Evolutionary conservation across 805 yeast genomes (phyloP), one percentile per base, ranked within the genome.

Genomic region (Candida bentonensis): DNA sequence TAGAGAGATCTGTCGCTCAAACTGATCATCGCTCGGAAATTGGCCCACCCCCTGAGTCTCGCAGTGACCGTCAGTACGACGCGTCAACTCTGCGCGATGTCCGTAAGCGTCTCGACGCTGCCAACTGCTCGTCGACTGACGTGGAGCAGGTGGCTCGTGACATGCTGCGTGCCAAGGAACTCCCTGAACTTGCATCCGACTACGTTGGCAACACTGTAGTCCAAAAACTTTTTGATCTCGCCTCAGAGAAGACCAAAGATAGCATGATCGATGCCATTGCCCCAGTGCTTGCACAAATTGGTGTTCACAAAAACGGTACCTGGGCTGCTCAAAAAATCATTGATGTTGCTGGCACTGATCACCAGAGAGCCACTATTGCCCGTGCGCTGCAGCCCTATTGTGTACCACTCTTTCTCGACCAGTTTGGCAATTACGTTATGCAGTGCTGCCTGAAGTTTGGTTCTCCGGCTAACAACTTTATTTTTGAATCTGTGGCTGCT

Each of bases 301-400:
- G 96, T 53, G 80, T 86, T 45, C 98, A 92, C 65, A 92, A 92
- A 58, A 92, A 92, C 61, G 98, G 98, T 49, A 92, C 98, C 3
- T 92, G 98, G 98, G 97, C 96, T 1, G 94, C 95, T 21, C 98
- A 92, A 62, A 92, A 89, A 62, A 80, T 92, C 62, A 87, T 92
- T 53, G 82, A 78, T 51, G 78, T 79, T 40, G 81, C 86, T 3
- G 63, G 70, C 49, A 77, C 76, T 42, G 77, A 70, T 39, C 70
- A 74, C 42, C 84, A 78, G 54, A 80, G 76, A 60, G 64, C 69
- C 53, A 59, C 82, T 42, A 82, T 92, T 39, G 78, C 80, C 5
- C 67, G 73, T 22, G 74, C 86, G 34, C 70, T 92, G 49, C 74
- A 76, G 47, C 92, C 94, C 1, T 87, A 82, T 56, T 75, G 92